Conservation (phyloP, 805 yeast genomes). For the Kodamaea leandrae region DNA sequence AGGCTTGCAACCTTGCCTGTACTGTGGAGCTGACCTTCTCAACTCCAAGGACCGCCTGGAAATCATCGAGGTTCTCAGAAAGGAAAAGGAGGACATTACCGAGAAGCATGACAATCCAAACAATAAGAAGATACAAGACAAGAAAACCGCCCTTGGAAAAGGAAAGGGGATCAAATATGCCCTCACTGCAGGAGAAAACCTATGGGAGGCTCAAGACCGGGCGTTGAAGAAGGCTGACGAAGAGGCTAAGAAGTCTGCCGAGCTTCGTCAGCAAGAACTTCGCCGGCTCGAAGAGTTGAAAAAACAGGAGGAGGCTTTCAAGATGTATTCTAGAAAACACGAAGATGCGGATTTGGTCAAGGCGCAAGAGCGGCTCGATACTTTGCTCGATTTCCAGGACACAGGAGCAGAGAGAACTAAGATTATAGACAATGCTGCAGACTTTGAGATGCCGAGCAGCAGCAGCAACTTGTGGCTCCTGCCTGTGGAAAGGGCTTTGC, state of each 20-base stretch:
- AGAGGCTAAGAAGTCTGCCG: slow-evolving; percentile 26
- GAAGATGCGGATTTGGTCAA: slow-evolving; percentile 55
- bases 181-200: slow-evolving; percentile 56
- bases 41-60: slow-evolving; percentile 58
- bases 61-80: slow-evolving; percentile 50
- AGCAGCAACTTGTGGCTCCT: slow-evolving; percentile 77
- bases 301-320: slow-evolving; percentile 44
- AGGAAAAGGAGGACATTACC: slow-evolving; percentile 45
- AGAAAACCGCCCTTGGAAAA: slow-evolving; percentile 11
- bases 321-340: slow-evolving; percentile 39
- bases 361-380: slow-evolving; percentile 76
- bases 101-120: slow-evolving; percentile 20
- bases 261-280: slow-evolving; percentile 19
- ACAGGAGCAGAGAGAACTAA: slow-evolving; percentile 87
- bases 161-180: slow-evolving; percentile 47
- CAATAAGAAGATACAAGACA: slow-evolving; percentile 19
- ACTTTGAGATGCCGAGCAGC: slow-evolving; percentile 62
- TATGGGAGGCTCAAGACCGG: slow-evolving; percentile 66
- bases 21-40: slow-evolving; percentile 69
- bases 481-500: slow-evolving; percentile 80
- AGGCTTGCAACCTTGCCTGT: slow-evolving; percentile 87
- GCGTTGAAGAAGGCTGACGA: slow-evolving; percentile 59
- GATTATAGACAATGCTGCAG: slow-evolving; percentile 91
- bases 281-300: slow-evolving; percentile 32
- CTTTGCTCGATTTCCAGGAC: slow-evolving; percentile 74